Evolutionary conservation across 768 basidiomycete genomes (phyloP).

Genomic region (Termitomyces bulborhizus): DNA sequence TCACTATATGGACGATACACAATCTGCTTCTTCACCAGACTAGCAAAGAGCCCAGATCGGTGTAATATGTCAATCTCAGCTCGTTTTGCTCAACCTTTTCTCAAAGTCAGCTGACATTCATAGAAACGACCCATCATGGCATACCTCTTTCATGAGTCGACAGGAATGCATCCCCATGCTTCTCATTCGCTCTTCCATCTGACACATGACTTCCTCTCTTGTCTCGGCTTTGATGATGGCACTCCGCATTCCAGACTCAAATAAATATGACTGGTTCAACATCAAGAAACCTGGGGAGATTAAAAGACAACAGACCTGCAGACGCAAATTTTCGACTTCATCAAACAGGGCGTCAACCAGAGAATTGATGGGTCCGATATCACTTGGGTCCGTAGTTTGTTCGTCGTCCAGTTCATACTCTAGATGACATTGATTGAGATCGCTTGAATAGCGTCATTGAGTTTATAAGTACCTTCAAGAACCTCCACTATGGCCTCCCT

Average conservation of each 20-base stretch:
- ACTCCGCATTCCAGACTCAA: slow-evolving; percentile 83
- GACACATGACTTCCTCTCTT: slow-evolving; percentile 83
- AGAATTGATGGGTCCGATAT: slow-evolving; percentile 73
- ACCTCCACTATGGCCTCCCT: slow-evolving; percentile 75
- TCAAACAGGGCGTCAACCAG: slow-evolving; percentile 91
- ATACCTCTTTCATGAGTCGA: slow-evolving; percentile 74
- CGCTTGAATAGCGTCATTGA: neutral
- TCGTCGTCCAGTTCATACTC: slow-evolving; percentile 35
- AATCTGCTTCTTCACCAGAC: slow-evolving; percentile 31
- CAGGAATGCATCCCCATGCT: slow-evolving; percentile 79
- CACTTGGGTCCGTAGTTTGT: slow-evolving; percentile 46
- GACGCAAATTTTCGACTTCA: slow-evolving; percentile 75
- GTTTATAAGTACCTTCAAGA: slow-evolving; percentile 60
- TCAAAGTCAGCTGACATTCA: neutral
- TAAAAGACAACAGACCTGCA: slow-evolving; percentile 46
- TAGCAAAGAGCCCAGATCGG: slow-evolving; percentile 61
- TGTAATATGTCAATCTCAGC: slow-evolving; percentile 87
- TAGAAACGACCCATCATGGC: slow-evolving; percentile 8
- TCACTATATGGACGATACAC: slow-evolving; percentile 15
- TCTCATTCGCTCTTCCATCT: slow-evolving; percentile 87
- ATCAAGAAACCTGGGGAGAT: neutral
- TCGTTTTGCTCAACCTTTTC: slow-evolving; percentile 77
- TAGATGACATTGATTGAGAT: slow-evolving; percentile 11
- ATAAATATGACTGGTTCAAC: slow-evolving; percentile 37
- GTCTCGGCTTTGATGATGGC: slow-evolving; percentile 86